Evolutionary conservation across 2,329 filamentous ascomycete species (phyloP).

Genomic region (Echinosphaeria canescens): DNA sequence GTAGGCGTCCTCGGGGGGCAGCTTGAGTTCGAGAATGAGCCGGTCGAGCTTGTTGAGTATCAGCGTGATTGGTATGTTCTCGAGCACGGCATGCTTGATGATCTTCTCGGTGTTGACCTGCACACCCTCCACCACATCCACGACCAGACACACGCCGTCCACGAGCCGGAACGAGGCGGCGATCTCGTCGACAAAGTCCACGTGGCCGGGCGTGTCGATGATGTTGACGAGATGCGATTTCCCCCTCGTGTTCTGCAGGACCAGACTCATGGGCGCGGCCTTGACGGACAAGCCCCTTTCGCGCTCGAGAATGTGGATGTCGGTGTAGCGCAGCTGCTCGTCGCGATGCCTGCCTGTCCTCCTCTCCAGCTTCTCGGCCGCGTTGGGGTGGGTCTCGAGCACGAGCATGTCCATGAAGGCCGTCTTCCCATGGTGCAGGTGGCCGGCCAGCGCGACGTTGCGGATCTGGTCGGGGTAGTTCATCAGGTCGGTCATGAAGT

Average conservation of each 20-base stretch:
- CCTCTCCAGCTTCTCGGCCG: slow-evolving; percentile 58
- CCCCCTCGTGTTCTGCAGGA: slow-evolving; percentile 69
- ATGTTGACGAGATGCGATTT: slow-evolving; percentile 95
- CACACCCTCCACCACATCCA: slow-evolving; percentile 98
- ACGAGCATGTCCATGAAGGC: slow-evolving; percentile 98
- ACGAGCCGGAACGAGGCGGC: slow-evolving; percentile 70
- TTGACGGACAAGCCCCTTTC: slow-evolving; percentile 86
- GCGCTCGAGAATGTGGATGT: slow-evolving; percentile 73
- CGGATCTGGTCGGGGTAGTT: slow-evolving; percentile 88
- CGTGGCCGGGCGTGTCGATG: slow-evolving; percentile 88
- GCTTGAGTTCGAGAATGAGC: slow-evolving; percentile 78
- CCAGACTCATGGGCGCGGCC: slow-evolving; percentile 79
- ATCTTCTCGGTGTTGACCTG: slow-evolving; percentile 94
- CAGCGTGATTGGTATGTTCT: slow-evolving; percentile 72
- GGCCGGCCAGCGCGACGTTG: slow-evolving; percentile 80
- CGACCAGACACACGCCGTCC: slow-evolving; percentile 80
- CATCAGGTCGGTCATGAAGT: slow-evolving; percentile 91
- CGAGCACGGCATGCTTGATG: slow-evolving; percentile 83
- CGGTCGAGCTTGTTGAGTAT: slow-evolving; percentile 97
- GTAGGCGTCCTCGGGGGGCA: slow-evolving; percentile 89
- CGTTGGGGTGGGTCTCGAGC: slow-evolving; percentile 81
- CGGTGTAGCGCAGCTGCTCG: slow-evolving; percentile 86
- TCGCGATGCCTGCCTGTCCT: slow-evolving; percentile 64
- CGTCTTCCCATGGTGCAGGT: slow-evolving; percentile 95
- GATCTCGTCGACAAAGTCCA: slow-evolving; percentile 97